These are phyloP conservation scores for Arthrinium phaeospermum DNA, from an alignment of 2,329 filamentous ascomycete genomes.

Conservation along the genomic window DNA sequence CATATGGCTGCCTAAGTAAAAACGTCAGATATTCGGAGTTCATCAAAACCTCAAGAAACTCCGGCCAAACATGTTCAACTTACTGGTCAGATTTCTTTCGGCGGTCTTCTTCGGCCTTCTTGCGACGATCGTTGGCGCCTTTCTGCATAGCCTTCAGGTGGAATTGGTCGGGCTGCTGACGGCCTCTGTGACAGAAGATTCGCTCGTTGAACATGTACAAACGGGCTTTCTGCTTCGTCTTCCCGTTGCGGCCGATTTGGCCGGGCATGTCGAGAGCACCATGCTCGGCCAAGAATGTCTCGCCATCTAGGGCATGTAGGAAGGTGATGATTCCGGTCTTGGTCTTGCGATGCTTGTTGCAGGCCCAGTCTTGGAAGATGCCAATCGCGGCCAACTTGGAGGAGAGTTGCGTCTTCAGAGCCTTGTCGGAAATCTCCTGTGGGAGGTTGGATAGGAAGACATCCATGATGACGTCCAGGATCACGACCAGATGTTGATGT, in stretches of 20 bases:
- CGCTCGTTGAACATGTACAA: constrained; percentile 36
- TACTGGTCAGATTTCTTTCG: constrained; percentile 27
- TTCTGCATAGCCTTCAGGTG: constrained; percentile 43
- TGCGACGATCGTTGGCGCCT: constrained; percentile 36
- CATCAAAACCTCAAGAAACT: neutral
- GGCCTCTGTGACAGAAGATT: constrained; percentile 44
- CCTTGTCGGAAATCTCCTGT: constrained; percentile 42
- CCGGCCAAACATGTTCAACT: neutral
- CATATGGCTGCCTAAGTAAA: neutral
- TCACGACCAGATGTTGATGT: neutral
- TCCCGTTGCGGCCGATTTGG: constrained; percentile 12
- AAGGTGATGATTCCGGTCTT: constrained; percentile 50
- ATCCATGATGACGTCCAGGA: constrained; percentile 46
- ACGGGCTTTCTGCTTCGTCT: constrained; percentile 27
- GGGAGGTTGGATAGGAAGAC: constrained; percentile 52
- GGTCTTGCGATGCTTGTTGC: constrained; percentile 47
- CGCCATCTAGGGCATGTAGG: constrained; percentile 44
- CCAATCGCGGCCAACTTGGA: constrained; percentile 47
- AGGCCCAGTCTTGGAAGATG: constrained; percentile 51
- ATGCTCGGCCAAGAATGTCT: constrained; percentile 45
- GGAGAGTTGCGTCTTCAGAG: constrained; percentile 45
- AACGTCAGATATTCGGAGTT: neutral
- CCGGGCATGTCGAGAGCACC: constrained; percentile 26
- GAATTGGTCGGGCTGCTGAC: constrained; percentile 41
- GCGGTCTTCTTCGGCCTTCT: constrained; percentile 28